These are phyloP conservation scores for Lodderomyces elongisporus DNA, from an alignment of 1,139 yeast species.

Conservation along the genomic window DNA sequence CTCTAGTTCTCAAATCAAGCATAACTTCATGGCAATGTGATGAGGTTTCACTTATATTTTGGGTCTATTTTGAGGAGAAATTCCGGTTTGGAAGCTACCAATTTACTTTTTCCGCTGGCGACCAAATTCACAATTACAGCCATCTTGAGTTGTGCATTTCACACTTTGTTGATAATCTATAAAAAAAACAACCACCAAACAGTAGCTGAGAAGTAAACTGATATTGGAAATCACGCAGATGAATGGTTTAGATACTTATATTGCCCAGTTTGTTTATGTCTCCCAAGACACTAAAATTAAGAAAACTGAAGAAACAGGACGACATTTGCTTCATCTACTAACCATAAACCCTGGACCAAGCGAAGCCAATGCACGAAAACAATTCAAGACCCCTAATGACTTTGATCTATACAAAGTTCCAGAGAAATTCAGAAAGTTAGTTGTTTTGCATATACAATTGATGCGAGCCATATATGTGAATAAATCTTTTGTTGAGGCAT, in stretches of 20 bases:
- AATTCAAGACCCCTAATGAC: constrained; percentile 34
- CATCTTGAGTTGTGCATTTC: too few species aligned
- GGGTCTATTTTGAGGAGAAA: too few species aligned
- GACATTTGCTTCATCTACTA: constrained; percentile 20
- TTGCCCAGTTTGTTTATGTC: neutral
- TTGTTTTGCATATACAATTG: neutral
- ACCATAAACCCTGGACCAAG: constrained; percentile 30
- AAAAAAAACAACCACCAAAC: too few species aligned
- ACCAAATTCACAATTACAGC: too few species aligned
- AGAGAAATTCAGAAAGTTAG: constrained; percentile 23
- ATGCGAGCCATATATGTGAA: constrained; percentile 4
- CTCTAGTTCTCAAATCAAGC: too few species aligned
- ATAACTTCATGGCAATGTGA: too few species aligned
- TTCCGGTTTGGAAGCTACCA: too few species aligned
- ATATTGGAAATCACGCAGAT: too few species aligned
- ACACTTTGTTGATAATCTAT: too few species aligned
- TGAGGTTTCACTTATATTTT: too few species aligned
- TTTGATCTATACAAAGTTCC: constrained; percentile 35
- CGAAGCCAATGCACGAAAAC: constrained; percentile 20
- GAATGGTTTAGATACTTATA: neutral
- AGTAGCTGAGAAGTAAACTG: too few species aligned
- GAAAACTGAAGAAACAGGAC: constrained; percentile 16
- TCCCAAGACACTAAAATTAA: neutral
- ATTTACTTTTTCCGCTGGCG: too few species aligned
- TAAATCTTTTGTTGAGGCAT: constrained; percentile 35